Evolutionary conservation across 768 basidiomycete genomes (phyloP).

Genomic region (Mycena vulgaris): DNA sequence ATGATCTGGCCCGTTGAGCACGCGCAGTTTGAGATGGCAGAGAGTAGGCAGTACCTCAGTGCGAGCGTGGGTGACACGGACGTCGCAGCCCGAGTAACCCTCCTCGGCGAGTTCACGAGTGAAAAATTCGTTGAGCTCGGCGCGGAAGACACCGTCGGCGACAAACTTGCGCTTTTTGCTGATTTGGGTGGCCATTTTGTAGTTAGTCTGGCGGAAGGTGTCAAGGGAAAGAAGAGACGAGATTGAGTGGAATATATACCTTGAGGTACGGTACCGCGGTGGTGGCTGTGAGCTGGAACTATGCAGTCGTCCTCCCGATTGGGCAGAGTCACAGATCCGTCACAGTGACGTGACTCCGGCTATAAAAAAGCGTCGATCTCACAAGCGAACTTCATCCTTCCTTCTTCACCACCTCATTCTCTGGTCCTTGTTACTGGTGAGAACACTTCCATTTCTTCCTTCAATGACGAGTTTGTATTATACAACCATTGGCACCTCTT

Average conservation of each 20-base stretch:
- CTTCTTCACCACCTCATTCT: background rate
- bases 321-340: background rate
- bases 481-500: slow-evolving; percentile 92
- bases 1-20: slow-evolving; percentile 77
- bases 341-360: background rate
- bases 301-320: background rate
- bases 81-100: slow-evolving; percentile 99
- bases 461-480: slow-evolving; percentile 86
- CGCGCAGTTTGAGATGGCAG: background rate
- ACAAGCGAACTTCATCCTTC: background rate
- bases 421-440: slow-evolving; percentile 40
- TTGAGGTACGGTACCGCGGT: slow-evolving; percentile 28
- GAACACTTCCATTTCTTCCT: slow-evolving; percentile 43
- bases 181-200: slow-evolving; percentile 87
- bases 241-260: slow-evolving; percentile 30
- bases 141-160: slow-evolving; percentile 98
- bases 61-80: slow-evolving; percentile 98
- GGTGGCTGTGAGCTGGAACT: background rate
- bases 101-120: slow-evolving; percentile 98
- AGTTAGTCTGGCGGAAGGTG: slow-evolving; percentile 5
- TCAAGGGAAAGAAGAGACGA: slow-evolving; percentile 4
- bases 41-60: slow-evolving; percentile 80
- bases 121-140: slow-evolving; percentile 99
- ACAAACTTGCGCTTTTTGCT: slow-evolving; percentile 99
- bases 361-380: background rate